These are phyloP conservation scores for Myrica gale DNA, from an alignment of 306 rosid genomes.

Conservation along the genomic window DNA sequence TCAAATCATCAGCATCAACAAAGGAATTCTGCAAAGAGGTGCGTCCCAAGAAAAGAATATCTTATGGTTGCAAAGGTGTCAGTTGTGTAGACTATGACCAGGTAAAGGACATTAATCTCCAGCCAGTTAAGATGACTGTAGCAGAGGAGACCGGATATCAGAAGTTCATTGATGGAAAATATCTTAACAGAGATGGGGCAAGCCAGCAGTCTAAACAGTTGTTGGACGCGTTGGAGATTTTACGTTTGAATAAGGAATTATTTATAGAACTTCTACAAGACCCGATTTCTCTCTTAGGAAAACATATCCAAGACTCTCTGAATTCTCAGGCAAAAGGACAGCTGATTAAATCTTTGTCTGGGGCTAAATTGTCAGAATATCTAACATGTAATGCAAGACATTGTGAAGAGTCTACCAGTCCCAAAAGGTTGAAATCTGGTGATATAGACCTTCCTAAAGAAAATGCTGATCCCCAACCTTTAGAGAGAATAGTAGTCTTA, in stretches of 20 bases:
- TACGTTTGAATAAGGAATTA: slow-evolving; percentile 68
- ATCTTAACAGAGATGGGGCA: slow-evolving; percentile 38
- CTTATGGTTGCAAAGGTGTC: slow-evolving; percentile 46
- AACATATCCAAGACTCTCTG: slow-evolving; percentile 47
- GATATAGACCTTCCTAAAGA: slow-evolving; percentile 28
- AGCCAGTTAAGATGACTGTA: slow-evolving; percentile 34
- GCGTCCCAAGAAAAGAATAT: slow-evolving; percentile 38
- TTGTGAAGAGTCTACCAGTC: slow-evolving; percentile 25
- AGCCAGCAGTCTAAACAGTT: slow-evolving; percentile 54
- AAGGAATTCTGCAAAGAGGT: slow-evolving; percentile 30
- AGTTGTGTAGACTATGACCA: slow-evolving; percentile 35
- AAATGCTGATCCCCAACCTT: slow-evolving; percentile 26
- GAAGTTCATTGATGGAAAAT: slow-evolving; percentile 40
- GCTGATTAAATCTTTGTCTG: slow-evolving; percentile 23
- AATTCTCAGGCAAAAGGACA: slow-evolving; percentile 44
- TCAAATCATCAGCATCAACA: slow-evolving; percentile 24
- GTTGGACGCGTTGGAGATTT: slow-evolving; percentile 61
- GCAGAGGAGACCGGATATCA: slow-evolving; percentile 46
- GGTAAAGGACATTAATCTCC: slow-evolving; percentile 25
- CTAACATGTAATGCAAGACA: slow-evolving; percentile 32
- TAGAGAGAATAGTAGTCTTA: slow-evolving; percentile 48
- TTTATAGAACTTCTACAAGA: slow-evolving; percentile 67
- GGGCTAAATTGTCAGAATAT: slow-evolving; percentile 26
- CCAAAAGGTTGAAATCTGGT: slow-evolving; percentile 17
- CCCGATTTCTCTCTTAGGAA: slow-evolving; percentile 63